Percentiles rank a stretch among this genome's conserved stretches.
Evolutionary conservation across 148 eudicot species (phyloP).

Genomic region (Vaccinium vitisidaea): DNA sequence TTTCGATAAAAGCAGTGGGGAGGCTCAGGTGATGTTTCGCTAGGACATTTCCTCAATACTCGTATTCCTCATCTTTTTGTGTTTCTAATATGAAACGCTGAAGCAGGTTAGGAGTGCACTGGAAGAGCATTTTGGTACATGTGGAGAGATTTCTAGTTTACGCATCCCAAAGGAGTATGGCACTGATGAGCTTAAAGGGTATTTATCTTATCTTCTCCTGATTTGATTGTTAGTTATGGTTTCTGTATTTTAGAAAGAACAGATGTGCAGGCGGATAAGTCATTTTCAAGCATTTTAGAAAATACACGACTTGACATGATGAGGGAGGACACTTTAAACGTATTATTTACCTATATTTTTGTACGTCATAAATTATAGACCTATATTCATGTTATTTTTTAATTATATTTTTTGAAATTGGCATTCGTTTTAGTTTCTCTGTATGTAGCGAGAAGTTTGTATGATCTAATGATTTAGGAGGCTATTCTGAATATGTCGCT

Average conservation of each 20-base stretch:
- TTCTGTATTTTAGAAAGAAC: not conserved
- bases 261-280: not conserved
- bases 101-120: slow-evolving; percentile 59
- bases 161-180: slow-evolving; percentile 60
- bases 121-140: slow-evolving; percentile 57
- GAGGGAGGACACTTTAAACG: not conserved
- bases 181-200: slow-evolving; percentile 61
- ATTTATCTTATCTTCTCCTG: not conserved
- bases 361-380: too few species aligned
- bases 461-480: not conserved
- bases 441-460: not conserved
- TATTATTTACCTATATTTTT: not conserved
- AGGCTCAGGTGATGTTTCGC: slow-evolving; percentile 45
- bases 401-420: not conserved
- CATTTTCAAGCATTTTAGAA: not conserved
- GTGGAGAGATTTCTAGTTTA: slow-evolving; percentile 76
- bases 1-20: slow-evolving; percentile 53
- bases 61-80: not conserved
- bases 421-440: not conserved
- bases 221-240: not conserved
- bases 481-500: not conserved
- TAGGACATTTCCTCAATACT: not conserved
- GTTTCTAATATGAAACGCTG: not conserved
- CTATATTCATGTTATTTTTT: too few species aligned
- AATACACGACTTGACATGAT: not conserved